phyloP scores from a whole-genome alignment of 2,329 filamentous ascomycete genomes.

The Xylariaceae sp. region DNA sequence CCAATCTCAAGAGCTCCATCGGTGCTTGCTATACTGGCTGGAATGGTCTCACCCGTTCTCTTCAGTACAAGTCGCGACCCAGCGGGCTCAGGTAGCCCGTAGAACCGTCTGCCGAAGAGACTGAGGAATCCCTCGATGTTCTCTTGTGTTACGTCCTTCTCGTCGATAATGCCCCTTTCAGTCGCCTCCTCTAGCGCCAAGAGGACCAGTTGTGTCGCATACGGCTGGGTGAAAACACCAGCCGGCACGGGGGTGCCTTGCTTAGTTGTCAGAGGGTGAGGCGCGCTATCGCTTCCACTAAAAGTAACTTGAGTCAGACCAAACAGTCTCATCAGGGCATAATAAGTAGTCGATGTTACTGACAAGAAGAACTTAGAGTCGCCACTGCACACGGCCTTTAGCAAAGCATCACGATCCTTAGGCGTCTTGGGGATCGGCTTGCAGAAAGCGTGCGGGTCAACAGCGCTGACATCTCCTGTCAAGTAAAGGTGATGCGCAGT shows the following conservation, averaged over 20 bases:
- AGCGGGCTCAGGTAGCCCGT: conserved; percentile 44
- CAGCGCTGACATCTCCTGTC: conserved; percentile 64
- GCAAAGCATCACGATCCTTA: conserved; percentile 52
- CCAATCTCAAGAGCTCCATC: conserved; percentile 41
- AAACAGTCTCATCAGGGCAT: not conserved
- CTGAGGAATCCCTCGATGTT: conserved; percentile 51
- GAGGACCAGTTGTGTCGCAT: conserved; percentile 51
- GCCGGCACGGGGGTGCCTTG: conserved; percentile 48
- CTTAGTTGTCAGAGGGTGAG: conserved; percentile 59
- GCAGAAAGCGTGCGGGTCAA: conserved; percentile 64
- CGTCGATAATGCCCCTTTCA: conserved; percentile 45
- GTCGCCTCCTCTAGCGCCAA: conserved; percentile 58
- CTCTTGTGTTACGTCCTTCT: conserved; percentile 50
- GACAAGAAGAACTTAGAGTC: conserved; percentile 51
- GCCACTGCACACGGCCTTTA: conserved; percentile 43
- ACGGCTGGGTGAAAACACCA: conserved; percentile 71
- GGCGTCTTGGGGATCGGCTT: conserved; percentile 73
- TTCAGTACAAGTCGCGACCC: conserved; percentile 52
- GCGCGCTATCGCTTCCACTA: conserved; percentile 57
- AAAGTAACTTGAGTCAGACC: conserved; percentile 6
- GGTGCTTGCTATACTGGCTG: conserved; percentile 35
- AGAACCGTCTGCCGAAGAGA: conserved; percentile 49
- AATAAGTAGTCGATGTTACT: conserved; percentile 8
- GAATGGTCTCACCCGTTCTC: conserved; percentile 44
- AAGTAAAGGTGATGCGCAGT: conserved; percentile 83